Conservation (phyloP, 805 yeast genomes). For the Hemisphaericaspora nanyangensis region DNA sequence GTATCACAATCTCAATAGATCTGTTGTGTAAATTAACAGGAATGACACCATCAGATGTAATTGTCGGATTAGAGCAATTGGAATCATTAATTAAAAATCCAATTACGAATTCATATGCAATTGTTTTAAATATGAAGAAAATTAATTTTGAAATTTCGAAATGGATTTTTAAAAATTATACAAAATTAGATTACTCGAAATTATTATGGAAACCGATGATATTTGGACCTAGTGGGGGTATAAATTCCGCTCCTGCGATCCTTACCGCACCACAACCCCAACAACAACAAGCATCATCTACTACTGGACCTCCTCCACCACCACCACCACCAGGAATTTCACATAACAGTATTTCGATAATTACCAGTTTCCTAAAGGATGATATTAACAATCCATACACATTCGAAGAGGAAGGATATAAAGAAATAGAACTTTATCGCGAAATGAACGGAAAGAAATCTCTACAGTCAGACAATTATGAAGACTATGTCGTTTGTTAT, state of each 20-base stretch:
- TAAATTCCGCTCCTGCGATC: slow-evolving; percentile 55
- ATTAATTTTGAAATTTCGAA: slow-evolving; percentile 40
- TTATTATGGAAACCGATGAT: slow-evolving; percentile 79
- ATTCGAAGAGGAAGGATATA: slow-evolving; percentile 53
- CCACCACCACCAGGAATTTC: slow-evolving; percentile 16
- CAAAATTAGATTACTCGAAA: slow-evolving; percentile 46
- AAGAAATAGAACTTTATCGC: slow-evolving; percentile 36
- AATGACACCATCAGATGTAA: slow-evolving; percentile 80
- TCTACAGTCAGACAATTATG: slow-evolving; percentile 8
- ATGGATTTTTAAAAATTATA: slow-evolving; percentile 56
- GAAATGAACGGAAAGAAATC: slow-evolving; percentile 11
- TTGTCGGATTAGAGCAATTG: slow-evolving; percentile 80
- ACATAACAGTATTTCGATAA: slow-evolving; percentile 51
- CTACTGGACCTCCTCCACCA: slow-evolving; percentile 5
- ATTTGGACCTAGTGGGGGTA: slow-evolving; percentile 85
- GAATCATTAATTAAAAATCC: slow-evolving; percentile 53
- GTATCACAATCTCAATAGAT: slow-evolving; percentile 46
- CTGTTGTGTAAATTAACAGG: slow-evolving; percentile 71
- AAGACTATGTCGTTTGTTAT: slow-evolving; percentile 26
- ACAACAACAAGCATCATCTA: background rate
- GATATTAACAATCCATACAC: slow-evolving; percentile 63
- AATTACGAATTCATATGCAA: slow-evolving; percentile 43
- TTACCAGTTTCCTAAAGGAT: slow-evolving; percentile 60
- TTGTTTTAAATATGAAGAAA: slow-evolving; percentile 45
- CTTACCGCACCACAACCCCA: slow-evolving; percentile 11